Percentiles rank a stretch among this genome's conserved stretches.
phyloP scores from a whole-genome alignment of 2,329 filamentous ascomycete genomes.

The Leptographium wingfieldii region DNA sequence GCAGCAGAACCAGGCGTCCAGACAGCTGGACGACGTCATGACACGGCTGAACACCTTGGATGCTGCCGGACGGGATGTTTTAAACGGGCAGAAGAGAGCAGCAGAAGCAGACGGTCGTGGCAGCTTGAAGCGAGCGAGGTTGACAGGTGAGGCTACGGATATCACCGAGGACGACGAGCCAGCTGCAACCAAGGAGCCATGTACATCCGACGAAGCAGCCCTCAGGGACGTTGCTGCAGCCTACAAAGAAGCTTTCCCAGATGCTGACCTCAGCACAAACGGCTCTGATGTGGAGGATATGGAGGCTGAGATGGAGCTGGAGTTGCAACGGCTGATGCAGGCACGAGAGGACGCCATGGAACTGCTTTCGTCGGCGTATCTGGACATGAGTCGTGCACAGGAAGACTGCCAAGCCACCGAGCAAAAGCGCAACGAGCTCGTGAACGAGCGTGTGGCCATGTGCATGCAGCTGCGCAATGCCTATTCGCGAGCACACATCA shows the following conservation, averaged over 20 bases:
- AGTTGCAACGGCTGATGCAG: conserved; percentile 5
- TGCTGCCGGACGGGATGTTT: not conserved
- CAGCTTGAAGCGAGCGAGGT: not conserved
- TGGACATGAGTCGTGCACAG: conserved; percentile 15
- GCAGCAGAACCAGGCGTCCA: not conserved
- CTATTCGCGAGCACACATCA: conserved; percentile 41
- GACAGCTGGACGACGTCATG: not conserved
- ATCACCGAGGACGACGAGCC: not conserved
- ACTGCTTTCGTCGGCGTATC: conserved; percentile 19
- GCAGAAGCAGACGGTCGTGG: not conserved
- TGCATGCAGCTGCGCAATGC: conserved; percentile 44
- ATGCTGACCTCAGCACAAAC: not conserved
- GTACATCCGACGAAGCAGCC: not conserved
- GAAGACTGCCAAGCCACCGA: not conserved
- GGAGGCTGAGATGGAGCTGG: conserved; percentile 18
- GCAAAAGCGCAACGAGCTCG: not conserved
- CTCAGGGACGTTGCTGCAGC: not conserved
- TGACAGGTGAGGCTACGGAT: not conserved
- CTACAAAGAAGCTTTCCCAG: not conserved
- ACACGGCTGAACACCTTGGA: not conserved
- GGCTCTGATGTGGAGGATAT: not conserved
- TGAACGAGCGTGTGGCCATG: conserved; percentile 18
- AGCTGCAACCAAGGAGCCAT: not conserved
- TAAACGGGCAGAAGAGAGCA: not conserved
- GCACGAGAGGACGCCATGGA: not conserved